A percentile compares a stretch with the other conserved stretches of the same genome.
Evolutionary conservation across 2,329 filamentous ascomycete genomes (phyloP).

Genomic region (Pseudocercospora fuligena): DNA sequence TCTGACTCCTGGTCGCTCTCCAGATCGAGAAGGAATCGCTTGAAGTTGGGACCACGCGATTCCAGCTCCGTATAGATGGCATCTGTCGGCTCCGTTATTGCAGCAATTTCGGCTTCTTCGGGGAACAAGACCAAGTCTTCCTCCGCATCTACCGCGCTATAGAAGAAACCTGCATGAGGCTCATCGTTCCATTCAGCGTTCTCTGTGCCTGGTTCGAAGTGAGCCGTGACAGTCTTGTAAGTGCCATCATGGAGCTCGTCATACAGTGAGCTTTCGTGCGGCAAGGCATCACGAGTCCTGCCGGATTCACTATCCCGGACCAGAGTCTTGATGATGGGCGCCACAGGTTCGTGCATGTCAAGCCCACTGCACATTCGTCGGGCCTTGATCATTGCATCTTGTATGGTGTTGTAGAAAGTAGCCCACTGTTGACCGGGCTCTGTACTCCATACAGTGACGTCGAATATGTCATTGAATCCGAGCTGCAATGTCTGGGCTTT

Average conservation of each 20-base stretch:
- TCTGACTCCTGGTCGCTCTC: neutral
- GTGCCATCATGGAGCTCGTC: slow-evolving; percentile 33
- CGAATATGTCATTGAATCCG: slow-evolving; percentile 51
- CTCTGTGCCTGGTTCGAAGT: neutral
- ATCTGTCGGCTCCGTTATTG: slow-evolving; percentile 12
- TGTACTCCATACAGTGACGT: slow-evolving; percentile 50
- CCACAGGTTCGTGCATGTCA: slow-evolving; percentile 42
- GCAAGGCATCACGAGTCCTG: slow-evolving; percentile 44
- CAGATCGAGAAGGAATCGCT: neutral
- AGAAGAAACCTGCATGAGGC: slow-evolving; percentile 37
- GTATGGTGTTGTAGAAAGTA: slow-evolving; percentile 22
- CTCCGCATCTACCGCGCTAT: slow-evolving; percentile 47
- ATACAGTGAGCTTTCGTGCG: slow-evolving; percentile 45
- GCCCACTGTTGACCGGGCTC: slow-evolving; percentile 41
- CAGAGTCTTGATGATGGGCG: slow-evolving; percentile 45
- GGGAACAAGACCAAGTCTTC: slow-evolving; percentile 51
- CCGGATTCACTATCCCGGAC: slow-evolving; percentile 42
- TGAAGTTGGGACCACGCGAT: neutral
- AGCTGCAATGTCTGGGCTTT: slow-evolving; percentile 40
- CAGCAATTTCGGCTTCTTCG: slow-evolving; percentile 34
- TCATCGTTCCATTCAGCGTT: slow-evolving; percentile 24
- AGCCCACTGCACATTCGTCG: slow-evolving; percentile 38
- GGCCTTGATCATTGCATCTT: slow-evolving; percentile 46
- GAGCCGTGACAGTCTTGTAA: neutral
- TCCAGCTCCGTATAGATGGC: slow-evolving; percentile 7